phyloP scores from a whole-genome alignment of 768 basidiomycete genomes.

The Leccinum pellstonianum region DNA sequence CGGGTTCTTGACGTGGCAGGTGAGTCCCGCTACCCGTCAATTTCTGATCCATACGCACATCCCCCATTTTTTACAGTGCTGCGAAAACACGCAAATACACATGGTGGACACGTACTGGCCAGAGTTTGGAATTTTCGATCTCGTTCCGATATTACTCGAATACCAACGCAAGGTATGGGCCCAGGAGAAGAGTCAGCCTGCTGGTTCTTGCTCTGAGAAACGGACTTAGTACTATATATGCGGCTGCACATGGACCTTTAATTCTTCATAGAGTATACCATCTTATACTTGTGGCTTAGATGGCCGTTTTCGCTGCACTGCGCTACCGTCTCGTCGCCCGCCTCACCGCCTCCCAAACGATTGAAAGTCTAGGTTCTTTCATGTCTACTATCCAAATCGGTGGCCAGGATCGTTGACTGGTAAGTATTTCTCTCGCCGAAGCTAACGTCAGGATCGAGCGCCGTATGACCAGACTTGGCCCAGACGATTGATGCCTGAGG shows the following conservation, averaged over 20 bases:
- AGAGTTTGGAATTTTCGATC: slow-evolving; percentile 82
- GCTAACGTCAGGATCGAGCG: background rate
- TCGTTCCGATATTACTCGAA: slow-evolving; percentile 83
- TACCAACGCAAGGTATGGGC: slow-evolving; percentile 80
- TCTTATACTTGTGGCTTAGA: background rate
- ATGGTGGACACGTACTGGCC: slow-evolving; percentile 90
- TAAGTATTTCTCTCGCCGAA: background rate
- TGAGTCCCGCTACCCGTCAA: slow-evolving; percentile 33
- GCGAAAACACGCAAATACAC: slow-evolving; percentile 82
- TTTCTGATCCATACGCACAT: background rate
- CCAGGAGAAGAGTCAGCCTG: background rate
- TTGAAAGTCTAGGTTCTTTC: background rate
- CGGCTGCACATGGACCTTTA: background rate
- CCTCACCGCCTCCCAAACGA: background rate
- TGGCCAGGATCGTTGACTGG: background rate
- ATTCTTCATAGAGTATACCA: background rate
- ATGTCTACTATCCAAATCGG: too few relatives aligned
- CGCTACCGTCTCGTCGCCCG: background rate
- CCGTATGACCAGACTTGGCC: background rate
- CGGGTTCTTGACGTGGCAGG: slow-evolving; percentile 97
- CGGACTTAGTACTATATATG: background rate
- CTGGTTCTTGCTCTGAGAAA: background rate
- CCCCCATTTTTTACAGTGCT: slow-evolving; percentile 48
- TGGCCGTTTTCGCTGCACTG: too few relatives aligned
- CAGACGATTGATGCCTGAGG: background rate